phyloP scores from a whole-genome alignment of 1,284 basidiomycete genomes.

The Cutaneotrichosporon daszewskae region DNA sequence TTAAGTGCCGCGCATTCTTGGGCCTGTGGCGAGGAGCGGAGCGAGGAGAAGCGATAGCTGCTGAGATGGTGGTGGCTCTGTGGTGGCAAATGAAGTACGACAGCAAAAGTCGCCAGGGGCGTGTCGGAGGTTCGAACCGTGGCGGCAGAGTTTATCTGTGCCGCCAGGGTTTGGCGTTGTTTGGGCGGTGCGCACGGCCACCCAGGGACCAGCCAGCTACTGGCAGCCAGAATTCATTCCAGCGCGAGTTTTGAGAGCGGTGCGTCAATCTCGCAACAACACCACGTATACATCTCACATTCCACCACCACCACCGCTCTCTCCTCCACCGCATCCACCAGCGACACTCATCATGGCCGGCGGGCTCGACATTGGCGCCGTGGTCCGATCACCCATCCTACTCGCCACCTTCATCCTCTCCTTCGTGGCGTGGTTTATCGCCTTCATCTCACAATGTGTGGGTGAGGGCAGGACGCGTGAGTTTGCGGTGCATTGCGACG shows the following conservation, averaged over 20 bases:
- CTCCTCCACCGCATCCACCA: constrained; percentile 2
- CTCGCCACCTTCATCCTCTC: constrained; percentile 77
- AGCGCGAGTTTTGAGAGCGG: too few species aligned
- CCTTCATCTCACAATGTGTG: constrained; percentile 56
- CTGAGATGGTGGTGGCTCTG: not conserved
- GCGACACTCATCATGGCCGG: constrained; percentile 22
- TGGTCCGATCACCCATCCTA: constrained; percentile 84
- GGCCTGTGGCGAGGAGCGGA: too few species aligned
- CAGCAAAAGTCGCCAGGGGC: too few species aligned
- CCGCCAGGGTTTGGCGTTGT: too few species aligned
- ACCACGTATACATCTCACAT: not conserved
- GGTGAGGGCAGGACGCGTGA: not conserved
- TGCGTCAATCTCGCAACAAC: not conserved
- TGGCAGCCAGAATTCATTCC: too few species aligned
- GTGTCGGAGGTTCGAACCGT: too few species aligned
- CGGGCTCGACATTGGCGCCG: constrained; percentile 43
- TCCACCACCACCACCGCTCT: not conserved
- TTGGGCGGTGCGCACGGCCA: too few species aligned
- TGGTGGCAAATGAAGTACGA: not conserved
- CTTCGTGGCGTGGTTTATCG: constrained; percentile 83
- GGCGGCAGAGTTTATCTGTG: too few species aligned
- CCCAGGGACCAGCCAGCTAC: too few species aligned
- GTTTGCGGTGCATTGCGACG: too few species aligned
- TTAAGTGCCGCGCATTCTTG: too few species aligned
- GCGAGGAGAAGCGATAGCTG: too few species aligned